These are phyloP conservation scores for Ganoderma boninense DNA, from an alignment of 1,284 basidiomycete species.

Conservation along the genomic window DNA sequence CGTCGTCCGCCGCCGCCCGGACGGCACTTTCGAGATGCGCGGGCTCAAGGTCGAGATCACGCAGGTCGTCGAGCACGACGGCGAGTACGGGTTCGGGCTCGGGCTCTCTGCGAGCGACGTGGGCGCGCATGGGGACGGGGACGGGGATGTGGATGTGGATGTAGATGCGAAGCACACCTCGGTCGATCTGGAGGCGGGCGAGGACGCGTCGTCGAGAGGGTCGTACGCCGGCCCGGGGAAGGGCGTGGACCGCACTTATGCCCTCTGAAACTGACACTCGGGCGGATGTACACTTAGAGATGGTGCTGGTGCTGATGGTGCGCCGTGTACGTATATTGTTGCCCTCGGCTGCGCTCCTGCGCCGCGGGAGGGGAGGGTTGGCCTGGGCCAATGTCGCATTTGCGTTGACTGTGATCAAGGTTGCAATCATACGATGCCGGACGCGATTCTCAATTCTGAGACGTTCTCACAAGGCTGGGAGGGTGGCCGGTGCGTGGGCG, in stretches of 20 bases:
- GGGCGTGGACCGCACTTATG: constrained; percentile 4
- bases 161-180: too few relatives aligned
- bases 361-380: neutral
- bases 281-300: too few relatives aligned
- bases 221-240: neutral
- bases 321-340: too few relatives aligned
- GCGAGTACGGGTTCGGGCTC: neutral
- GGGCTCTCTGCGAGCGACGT: neutral
- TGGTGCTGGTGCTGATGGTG: neutral
- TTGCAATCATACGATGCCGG: neutral
- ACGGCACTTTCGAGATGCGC: constrained; percentile 24
- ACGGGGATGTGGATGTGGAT: too few relatives aligned
- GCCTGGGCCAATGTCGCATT: neutral
- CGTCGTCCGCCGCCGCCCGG: constrained; percentile 17
- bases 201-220: neutral
- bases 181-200: neutral
- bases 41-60: constrained; percentile 22
- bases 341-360: too few relatives aligned
- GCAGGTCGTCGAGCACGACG: constrained; percentile 9
- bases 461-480: neutral
- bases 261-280: too few relatives aligned
- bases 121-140: too few relatives aligned
- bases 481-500: neutral
- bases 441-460: too few relatives aligned
- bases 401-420: neutral